Evolutionary conservation across 306 rosid species (phyloP).

Genomic region (Rubus idaeus): DNA sequence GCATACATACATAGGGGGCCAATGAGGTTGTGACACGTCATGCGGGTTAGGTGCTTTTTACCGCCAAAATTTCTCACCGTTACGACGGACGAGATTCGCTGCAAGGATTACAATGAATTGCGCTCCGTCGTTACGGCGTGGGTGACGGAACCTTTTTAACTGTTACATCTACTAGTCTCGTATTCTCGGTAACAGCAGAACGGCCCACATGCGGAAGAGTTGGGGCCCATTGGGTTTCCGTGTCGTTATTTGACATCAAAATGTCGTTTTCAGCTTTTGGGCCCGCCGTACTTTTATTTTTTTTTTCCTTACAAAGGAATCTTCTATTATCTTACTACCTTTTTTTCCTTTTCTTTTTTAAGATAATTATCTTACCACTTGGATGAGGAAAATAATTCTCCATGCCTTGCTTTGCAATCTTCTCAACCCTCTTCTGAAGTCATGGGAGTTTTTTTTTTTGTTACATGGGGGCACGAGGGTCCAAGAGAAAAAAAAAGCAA

Average conservation of each 20-base stretch:
- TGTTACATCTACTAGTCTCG: background rate
- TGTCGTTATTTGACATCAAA: background rate
- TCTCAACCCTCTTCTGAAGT: too few species aligned
- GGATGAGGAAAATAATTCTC: too few species aligned
- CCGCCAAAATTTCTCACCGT: slow-evolving; percentile 57
- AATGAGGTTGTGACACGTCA: slow-evolving; percentile 18
- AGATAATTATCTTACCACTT: too few species aligned
- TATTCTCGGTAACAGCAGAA: background rate
- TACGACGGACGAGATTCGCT: slow-evolving; percentile 27
- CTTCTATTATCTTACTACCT: background rate
- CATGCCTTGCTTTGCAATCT: too few species aligned
- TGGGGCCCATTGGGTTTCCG: background rate
- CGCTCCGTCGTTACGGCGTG: slow-evolving; percentile 23
- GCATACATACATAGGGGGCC: slow-evolving; percentile 21
- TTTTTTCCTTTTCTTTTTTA: too few species aligned
- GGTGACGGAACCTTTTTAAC: slow-evolving; percentile 1
- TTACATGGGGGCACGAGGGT: too few species aligned
- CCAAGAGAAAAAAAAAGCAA: too few species aligned
- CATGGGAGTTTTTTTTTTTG: too few species aligned
- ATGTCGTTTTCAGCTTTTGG: background rate
- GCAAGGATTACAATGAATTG: background rate
- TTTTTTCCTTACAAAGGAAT: background rate
- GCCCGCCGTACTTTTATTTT: background rate
- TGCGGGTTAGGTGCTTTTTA: slow-evolving; percentile 23
- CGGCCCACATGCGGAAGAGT: background rate